Conservation (phyloP, 805 yeast genomes). For the Metschnikowia santaceciliae region DNA sequence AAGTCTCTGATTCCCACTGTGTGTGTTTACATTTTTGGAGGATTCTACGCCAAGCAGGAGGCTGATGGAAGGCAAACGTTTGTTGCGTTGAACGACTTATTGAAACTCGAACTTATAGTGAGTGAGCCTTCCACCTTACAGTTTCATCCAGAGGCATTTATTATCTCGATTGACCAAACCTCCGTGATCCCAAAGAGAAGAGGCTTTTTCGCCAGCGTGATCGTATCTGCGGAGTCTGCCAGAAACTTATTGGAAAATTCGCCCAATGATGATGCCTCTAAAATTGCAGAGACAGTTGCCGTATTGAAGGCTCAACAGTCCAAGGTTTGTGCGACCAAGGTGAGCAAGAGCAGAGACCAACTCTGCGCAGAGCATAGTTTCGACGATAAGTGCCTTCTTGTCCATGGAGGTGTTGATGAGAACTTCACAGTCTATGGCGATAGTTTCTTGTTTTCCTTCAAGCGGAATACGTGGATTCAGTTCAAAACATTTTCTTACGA, state of each 20-base stretch:
- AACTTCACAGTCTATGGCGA: constrained; percentile 28
- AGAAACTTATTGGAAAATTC: background rate
- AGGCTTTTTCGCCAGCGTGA: constrained; percentile 35
- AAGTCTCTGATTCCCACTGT: constrained; percentile 21
- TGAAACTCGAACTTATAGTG: constrained; percentile 31
- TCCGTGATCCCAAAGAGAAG: constrained; percentile 33
- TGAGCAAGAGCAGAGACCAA: background rate
- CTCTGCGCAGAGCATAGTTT: constrained; percentile 18
- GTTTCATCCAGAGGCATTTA: constrained; percentile 22
- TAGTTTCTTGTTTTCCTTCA: constrained; percentile 31
- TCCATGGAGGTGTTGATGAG: constrained; percentile 41
- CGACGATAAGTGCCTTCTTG: constrained; percentile 26
- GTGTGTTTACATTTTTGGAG: constrained; percentile 38
- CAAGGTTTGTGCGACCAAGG: background rate
- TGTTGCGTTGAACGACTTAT: constrained; percentile 30
- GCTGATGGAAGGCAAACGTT: constrained; percentile 20
- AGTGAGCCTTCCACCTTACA: constrained; percentile 14
- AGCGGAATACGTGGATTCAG: constrained; percentile 32
- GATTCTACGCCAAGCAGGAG: constrained; percentile 22
- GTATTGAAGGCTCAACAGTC: background rate
- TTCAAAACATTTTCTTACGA: constrained; percentile 33
- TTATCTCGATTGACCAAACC: constrained; percentile 11
- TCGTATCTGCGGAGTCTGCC: constrained; percentile 17
- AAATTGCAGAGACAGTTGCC: background rate
- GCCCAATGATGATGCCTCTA: background rate